Evolutionary conservation across 202 grass and related monocot genomes (phyloP).

Genomic region (Schoenoplectus tabernaemontani): DNA sequence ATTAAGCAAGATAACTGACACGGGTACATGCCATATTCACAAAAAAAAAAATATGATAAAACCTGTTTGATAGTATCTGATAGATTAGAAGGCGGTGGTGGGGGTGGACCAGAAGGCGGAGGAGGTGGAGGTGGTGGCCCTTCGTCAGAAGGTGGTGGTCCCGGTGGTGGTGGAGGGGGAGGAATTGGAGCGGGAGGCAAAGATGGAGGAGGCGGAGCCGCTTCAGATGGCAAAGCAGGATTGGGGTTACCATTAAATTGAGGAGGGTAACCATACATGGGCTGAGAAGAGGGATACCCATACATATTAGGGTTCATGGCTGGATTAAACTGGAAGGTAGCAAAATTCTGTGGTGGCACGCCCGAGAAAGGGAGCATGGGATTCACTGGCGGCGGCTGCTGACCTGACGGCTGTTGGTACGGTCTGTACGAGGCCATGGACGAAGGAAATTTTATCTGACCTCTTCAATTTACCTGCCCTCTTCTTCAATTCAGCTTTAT

Average conservation of each 20-base stretch:
- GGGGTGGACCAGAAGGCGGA: conserved; percentile 29
- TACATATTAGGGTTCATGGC: conserved; percentile 23
- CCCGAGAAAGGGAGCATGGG: background rate
- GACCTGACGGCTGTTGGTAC: conserved; percentile 25
- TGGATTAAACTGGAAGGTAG: background rate
- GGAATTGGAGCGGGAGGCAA: conserved; percentile 16
- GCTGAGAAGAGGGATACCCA: conserved; percentile 30
- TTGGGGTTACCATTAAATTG: conserved; percentile 34
- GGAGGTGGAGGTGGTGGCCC: conserved; percentile 42
- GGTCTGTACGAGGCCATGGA: conserved; percentile 68
- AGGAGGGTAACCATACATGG: conserved; percentile 52
- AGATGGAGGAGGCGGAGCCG: conserved; percentile 26
- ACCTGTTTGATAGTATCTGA: conserved; percentile 22
- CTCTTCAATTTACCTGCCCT: background rate
- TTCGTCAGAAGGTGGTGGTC: conserved; percentile 34
- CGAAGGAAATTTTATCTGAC: background rate
- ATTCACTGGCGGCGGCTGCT: conserved; percentile 29
- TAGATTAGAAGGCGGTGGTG: background rate
- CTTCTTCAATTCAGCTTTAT: background rate
- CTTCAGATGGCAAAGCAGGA: conserved; percentile 22
- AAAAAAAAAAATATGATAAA: background rate
- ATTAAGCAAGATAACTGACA: background rate
- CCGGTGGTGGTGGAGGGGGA: conserved; percentile 40
- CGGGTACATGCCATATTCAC: background rate
- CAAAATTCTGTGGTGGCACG: conserved; percentile 5